phyloP scores from a whole-genome alignment of 257 asterid species.

The Agastache rugosa region DNA sequence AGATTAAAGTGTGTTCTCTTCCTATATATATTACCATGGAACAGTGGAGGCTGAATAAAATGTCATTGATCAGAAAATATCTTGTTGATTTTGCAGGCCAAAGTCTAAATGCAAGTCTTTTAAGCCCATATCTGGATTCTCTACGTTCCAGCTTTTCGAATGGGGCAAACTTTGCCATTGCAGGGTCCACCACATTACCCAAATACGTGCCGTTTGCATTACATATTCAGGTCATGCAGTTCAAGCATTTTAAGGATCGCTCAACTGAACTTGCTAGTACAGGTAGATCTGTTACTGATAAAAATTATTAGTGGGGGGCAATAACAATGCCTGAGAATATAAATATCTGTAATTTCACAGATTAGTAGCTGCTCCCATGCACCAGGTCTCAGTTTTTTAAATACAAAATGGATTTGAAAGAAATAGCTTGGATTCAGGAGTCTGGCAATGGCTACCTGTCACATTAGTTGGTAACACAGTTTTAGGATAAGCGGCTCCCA shows the following conservation, averaged over 20 bases:
- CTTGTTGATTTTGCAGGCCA: slow-evolving; percentile 60
- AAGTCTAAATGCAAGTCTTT: slow-evolving; percentile 64
- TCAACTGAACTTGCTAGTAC: slow-evolving; percentile 61
- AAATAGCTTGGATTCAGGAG: background rate
- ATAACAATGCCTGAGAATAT: background rate
- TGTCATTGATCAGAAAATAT: background rate
- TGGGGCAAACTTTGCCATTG: slow-evolving; percentile 90
- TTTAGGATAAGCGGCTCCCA: background rate
- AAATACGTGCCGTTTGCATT: slow-evolving; percentile 65
- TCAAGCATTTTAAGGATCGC: slow-evolving; percentile 70
- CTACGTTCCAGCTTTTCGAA: slow-evolving; percentile 64
- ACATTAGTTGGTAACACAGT: background rate
- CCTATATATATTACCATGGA: background rate
- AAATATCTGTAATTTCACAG: background rate
- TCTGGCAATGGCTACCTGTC: too few species aligned
- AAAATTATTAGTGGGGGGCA: background rate
- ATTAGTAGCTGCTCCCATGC: slow-evolving; percentile 10
- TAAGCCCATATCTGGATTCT: slow-evolving; percentile 79
- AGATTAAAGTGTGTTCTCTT: background rate
- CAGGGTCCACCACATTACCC: slow-evolving; percentile 76
- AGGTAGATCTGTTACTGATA: slow-evolving; percentile 48
- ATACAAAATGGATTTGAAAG: background rate
- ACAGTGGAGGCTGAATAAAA: background rate
- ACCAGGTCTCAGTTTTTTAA: background rate
- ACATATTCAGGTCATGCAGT: slow-evolving; percentile 80